Evolutionary conservation across 2,329 filamentous ascomycete genomes (phyloP).

Genomic region (Fusarium avenaceum): DNA sequence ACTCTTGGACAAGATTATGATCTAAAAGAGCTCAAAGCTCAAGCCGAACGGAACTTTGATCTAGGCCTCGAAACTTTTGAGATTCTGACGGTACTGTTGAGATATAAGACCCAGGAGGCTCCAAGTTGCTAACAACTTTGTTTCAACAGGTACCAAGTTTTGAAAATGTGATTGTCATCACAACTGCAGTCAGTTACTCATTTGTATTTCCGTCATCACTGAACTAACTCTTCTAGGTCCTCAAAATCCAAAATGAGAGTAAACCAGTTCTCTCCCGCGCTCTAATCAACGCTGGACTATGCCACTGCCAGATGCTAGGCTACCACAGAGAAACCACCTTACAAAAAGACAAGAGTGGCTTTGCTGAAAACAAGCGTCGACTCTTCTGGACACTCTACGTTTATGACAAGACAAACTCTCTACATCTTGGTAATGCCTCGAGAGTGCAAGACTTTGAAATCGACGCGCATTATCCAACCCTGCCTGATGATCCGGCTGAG

Average conservation of each 20-base stretch:
- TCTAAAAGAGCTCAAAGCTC: slow-evolving; percentile 16
- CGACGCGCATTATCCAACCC: slow-evolving; percentile 20
- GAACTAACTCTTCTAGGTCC: slow-evolving; percentile 1
- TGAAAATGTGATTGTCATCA: slow-evolving; percentile 35
- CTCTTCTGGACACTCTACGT: slow-evolving; percentile 42
- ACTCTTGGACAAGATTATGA: slow-evolving; percentile 21
- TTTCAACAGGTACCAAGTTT: slow-evolving; percentile 21
- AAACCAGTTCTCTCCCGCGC: slow-evolving; percentile 29
- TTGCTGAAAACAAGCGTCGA: slow-evolving; percentile 22
- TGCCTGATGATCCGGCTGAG: slow-evolving; percentile 13
- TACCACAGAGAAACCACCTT: slow-evolving; percentile 39
- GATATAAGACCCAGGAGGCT: too few relatives aligned
- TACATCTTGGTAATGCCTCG: slow-evolving; percentile 31
- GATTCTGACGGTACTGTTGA: slow-evolving; percentile 13
- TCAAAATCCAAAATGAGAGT: slow-evolving; percentile 31
- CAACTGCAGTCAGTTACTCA: slow-evolving; percentile 14
- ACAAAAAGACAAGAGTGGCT: slow-evolving; percentile 22
- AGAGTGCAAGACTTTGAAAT: slow-evolving; percentile 40
- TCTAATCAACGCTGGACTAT: slow-evolving; percentile 25
- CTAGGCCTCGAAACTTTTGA: slow-evolving; percentile 38
- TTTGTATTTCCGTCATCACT: fast-evolving
- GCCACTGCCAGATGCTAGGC: slow-evolving; percentile 41
- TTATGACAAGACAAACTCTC: slow-evolving; percentile 35
- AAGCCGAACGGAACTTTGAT: slow-evolving; percentile 33
- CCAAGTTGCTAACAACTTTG: too few relatives aligned